Evolutionary conservation across 2,329 filamentous ascomycete species (phyloP).

Genomic region (Diplodia seriata): DNA sequence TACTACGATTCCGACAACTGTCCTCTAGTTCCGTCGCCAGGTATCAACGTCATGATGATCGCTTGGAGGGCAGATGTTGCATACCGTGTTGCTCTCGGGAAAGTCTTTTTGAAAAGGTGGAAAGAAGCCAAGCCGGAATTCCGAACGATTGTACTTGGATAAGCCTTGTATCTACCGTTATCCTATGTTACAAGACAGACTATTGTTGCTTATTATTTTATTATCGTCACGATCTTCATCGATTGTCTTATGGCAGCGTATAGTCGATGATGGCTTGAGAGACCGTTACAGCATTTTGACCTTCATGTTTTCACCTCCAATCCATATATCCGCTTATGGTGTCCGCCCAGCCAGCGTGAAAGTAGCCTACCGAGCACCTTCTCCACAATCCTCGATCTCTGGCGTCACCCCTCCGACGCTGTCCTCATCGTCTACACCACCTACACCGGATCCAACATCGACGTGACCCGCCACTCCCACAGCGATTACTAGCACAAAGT

Average conservation of each 20-base stretch:
- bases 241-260: no score
- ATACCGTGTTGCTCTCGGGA: background rate
- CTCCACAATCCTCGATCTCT: background rate
- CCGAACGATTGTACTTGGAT: background rate
- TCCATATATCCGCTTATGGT: no score
- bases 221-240: no score
- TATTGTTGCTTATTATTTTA: no score
- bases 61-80: background rate
- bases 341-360: no score
- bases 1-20: background rate
- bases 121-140: background rate
- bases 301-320: no score
- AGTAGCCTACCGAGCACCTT: background rate
- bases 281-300: no score
- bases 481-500: conserved; percentile 36
- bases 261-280: no score
- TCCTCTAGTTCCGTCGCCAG: background rate
- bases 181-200: no score
- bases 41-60: background rate
- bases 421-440: background rate
- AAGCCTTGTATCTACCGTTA: background rate
- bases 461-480: conserved; percentile 42
- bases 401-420: background rate
- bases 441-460: conserved; percentile 45
- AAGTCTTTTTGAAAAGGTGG: background rate